Base-by-base conservation (phyloP, 257 asterid genomes). In the Jaltomata sinuosa region DNA sequence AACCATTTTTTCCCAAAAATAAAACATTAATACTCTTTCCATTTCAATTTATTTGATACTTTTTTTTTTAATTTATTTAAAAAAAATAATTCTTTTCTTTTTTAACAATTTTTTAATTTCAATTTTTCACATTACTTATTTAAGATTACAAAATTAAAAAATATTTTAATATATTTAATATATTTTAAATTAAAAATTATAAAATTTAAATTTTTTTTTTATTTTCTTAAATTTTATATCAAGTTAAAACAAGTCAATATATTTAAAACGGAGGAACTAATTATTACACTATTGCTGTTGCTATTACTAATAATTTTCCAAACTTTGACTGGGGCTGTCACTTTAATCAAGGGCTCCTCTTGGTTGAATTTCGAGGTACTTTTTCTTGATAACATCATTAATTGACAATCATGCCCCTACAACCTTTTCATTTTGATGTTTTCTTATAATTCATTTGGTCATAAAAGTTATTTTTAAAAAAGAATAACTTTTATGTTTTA, bases 321-420 rank as follows among this genome's bases (percentile, higher is more conserved):
- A 86, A 85, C 86, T 93, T 91, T 90, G 93, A 89, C 96, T 85
- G 91, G 55, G 82, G 76, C 72, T 87, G 90, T 89, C 93, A 87
- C 94, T 81, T 88, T 90, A 86, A 77, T 87, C 89, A 59, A 87
- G 89, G 90, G 92, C 90, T 90, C 85, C 89, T 91, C 92, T 90
- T 89, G 69, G 80, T 91, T 90, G 97, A 90, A 91, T 85, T 64
- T 84, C 85, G 80, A 87, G 74, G 68, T 31, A 38, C 82, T 74
- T 59, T 71, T 80, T 62, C 27, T 71, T 84, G 16, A 67, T 62
- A 7, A 57, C 22, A 55, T 3, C 9, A 0, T 11, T 21, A 54
- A 16, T 40, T 83, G 55, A 86, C 86, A 25, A 52, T 19, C 29
- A 5, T 42, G 16, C 76, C 88, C 84, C 82, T 15, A 3, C 64